Conservation (phyloP, 1,284 basidiomycete genomes). For the Leccinum solheimii region DNA sequence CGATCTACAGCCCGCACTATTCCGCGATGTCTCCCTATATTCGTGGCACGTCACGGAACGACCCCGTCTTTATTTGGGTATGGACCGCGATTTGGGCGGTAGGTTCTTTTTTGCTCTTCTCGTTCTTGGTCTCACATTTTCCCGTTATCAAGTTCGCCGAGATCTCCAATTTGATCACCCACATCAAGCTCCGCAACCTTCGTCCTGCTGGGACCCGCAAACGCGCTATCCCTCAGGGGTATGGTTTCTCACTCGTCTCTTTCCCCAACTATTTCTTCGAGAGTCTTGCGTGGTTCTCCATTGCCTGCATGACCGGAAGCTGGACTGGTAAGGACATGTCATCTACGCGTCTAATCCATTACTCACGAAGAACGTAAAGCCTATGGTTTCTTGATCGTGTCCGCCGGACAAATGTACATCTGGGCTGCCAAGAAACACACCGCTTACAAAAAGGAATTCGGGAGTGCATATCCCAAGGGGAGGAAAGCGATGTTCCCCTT, state of each 20-base stretch:
- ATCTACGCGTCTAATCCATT: background rate
- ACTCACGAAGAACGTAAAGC: slow-evolving; percentile 43
- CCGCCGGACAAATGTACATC: slow-evolving; percentile 72
- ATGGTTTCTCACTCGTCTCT: slow-evolving; percentile 83
- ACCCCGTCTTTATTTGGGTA: slow-evolving; percentile 66
- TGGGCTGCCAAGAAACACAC: slow-evolving; percentile 95
- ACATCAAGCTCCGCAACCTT: slow-evolving; percentile 80
- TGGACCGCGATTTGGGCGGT: slow-evolving; percentile 78
- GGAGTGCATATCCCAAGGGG: slow-evolving; percentile 74
- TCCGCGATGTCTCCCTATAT: slow-evolving; percentile 62
- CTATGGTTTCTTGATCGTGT: slow-evolving; percentile 71
- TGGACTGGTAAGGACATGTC: slow-evolving; percentile 58
- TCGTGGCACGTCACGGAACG: slow-evolving; percentile 65
- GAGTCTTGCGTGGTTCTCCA: slow-evolving; percentile 71
- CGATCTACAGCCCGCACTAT: slow-evolving; percentile 77
- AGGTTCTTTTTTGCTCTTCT: slow-evolving; percentile 35
- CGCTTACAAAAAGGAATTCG: slow-evolving; percentile 93
- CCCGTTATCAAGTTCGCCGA: slow-evolving; percentile 67
- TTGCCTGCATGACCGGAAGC: slow-evolving; percentile 81
- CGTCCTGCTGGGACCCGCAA: slow-evolving; percentile 80
- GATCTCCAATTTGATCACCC: slow-evolving; percentile 84
- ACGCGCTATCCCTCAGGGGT: slow-evolving; percentile 84
- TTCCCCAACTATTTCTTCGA: slow-evolving; percentile 98
- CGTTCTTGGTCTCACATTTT: background rate
- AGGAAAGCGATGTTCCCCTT: slow-evolving; percentile 87